A percentile compares a stretch with the other conserved stretches of the same genome.
These are phyloP conservation scores for Boletus sp. DNA, from an alignment of 768 basidiomycete species.

Conservation along the genomic window DNA sequence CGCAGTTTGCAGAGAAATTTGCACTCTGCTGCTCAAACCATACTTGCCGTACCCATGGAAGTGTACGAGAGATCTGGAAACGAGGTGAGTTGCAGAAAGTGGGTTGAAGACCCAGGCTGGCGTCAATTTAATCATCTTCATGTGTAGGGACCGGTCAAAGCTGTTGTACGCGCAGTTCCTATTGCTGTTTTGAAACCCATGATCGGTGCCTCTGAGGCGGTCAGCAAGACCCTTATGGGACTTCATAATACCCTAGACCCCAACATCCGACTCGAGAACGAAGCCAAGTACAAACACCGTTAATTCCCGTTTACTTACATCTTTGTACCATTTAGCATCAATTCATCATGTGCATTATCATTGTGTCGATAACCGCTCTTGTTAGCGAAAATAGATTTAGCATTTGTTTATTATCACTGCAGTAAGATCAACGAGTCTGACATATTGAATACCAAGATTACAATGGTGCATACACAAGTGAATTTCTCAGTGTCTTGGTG, in stretches of 20 bases:
- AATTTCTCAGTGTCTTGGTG: conserved; percentile 21
- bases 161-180: conserved; percentile 95
- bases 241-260: conserved; percentile 93
- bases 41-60: conserved; percentile 98
- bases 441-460: neutral
- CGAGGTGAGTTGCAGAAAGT: conserved; percentile 53
- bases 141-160: conserved; percentile 80
- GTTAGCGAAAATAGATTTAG: neutral
- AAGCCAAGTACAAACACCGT: conserved; percentile 91
- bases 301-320: conserved; percentile 30
- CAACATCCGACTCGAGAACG: conserved; percentile 72
- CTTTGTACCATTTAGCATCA: conserved; percentile 21
- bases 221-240: conserved; percentile 92
- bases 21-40: conserved; percentile 94
- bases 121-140: neutral
- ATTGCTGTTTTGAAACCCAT: conserved; percentile 96
- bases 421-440: neutral
- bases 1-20: conserved; percentile 82
- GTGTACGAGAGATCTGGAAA: conserved; percentile 93
- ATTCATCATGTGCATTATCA: conserved; percentile 11
- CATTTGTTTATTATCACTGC: neutral
- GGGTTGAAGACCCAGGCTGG: neutral
- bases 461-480: neutral
- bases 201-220: conserved; percentile 97
- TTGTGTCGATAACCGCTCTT: neutral